Conservation (phyloP, 1,284 basidiomycete genomes). For the Ceratobasidium sp. region DNA sequence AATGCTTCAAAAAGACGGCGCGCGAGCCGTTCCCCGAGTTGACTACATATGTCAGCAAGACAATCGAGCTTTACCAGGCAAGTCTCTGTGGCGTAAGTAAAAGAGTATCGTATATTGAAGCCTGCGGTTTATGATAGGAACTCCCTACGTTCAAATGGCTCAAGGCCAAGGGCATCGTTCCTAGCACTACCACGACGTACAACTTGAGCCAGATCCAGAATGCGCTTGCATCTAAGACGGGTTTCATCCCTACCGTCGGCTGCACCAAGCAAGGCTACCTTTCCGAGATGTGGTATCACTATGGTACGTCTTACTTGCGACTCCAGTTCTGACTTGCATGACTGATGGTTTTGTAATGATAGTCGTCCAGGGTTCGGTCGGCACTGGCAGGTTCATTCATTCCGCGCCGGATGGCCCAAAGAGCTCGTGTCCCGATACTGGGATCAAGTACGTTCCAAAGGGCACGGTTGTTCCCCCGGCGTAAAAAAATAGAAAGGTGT, state of each 20-base stretch:
- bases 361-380: conserved; percentile 43
- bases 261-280: conserved; percentile 40
- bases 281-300: conserved; percentile 45
- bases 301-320: conserved; percentile 14
- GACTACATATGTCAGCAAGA: conserved; percentile 52
- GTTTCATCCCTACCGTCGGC: conserved; percentile 40
- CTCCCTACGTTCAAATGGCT: conserved; percentile 58
- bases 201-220: conserved; percentile 54
- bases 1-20: conserved; percentile 48
- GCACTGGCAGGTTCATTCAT: conserved; percentile 41
- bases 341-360: neutral
- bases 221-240: conserved; percentile 35
- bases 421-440: conserved; percentile 41
- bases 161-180: conserved; percentile 55
- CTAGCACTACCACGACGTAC: conserved; percentile 55
- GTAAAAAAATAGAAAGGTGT: neutral
- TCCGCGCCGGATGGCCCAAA: conserved; percentile 41
- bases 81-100: neutral
- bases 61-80: conserved; percentile 49
- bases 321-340: neutral
- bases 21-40: conserved; percentile 50
- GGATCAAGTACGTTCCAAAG: conserved; percentile 46
- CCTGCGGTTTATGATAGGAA: neutral
- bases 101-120: neutral
- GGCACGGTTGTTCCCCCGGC: conserved; percentile 29